Conservation (phyloP, 805 yeast genomes). For the Saturnispora sekii region DNA sequence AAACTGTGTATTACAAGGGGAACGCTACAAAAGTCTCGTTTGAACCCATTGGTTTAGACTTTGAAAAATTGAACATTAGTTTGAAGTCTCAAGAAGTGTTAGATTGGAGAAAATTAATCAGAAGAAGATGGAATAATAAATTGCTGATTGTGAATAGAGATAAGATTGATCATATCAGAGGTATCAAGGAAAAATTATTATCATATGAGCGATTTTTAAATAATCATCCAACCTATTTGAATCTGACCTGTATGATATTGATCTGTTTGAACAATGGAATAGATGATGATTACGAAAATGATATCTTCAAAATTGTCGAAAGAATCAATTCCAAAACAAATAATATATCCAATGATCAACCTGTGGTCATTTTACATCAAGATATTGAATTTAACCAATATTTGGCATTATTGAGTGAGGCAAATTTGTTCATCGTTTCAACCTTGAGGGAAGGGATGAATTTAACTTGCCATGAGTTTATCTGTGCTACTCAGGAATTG, state of each 20-base stretch:
- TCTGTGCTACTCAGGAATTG: conserved; percentile 59
- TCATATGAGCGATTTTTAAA: conserved; percentile 77
- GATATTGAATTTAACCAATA: conserved; percentile 87
- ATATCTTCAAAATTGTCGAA: conserved; percentile 67
- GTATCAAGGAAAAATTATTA: conserved; percentile 74
- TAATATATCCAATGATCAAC: conserved; percentile 66
- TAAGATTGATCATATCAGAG: conserved; percentile 78
- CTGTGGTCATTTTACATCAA: conserved; percentile 80
- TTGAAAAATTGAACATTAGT: conserved; percentile 39
- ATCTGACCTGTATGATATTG: conserved; percentile 68
- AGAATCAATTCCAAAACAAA: conserved; percentile 73
- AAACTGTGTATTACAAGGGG: conserved; percentile 52
- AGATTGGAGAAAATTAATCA: conserved; percentile 60
- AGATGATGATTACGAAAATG: conserved; percentile 60
- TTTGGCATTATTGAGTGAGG: conserved; percentile 74
- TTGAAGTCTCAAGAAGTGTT: conserved; percentile 38
- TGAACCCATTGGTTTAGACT: conserved; percentile 76
- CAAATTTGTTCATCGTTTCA: conserved; percentile 79
- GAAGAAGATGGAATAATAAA: conserved; percentile 69
- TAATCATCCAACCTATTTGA: conserved; percentile 61
- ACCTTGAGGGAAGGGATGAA: conserved; percentile 97
- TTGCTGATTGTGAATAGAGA: conserved; percentile 78
- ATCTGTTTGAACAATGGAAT: conserved; percentile 55
- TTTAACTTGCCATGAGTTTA: conserved; percentile 89
- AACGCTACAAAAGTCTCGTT: conserved; percentile 45